Conservation (phyloP, 2,329 filamentous ascomycete genomes). For the Rachicladosporium sp. region DNA sequence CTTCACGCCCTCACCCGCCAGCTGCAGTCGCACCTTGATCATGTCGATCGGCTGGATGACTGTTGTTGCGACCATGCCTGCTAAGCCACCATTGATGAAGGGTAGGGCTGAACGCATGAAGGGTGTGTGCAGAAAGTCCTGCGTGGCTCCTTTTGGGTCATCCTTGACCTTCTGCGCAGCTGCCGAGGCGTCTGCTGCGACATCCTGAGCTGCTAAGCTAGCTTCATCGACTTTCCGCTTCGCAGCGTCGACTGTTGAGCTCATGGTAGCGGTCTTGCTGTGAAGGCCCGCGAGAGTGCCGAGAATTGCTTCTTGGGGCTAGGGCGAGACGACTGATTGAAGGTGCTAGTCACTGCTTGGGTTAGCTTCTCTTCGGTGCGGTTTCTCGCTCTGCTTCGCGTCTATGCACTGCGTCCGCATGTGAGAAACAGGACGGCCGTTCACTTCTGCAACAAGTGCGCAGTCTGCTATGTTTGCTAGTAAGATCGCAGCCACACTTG, state of each 20-base stretch:
- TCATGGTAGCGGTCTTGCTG: slow-evolving; percentile 9
- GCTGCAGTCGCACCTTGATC: slow-evolving; percentile 94
- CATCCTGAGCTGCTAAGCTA: slow-evolving; percentile 19
- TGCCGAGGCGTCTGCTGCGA: slow-evolving; percentile 16
- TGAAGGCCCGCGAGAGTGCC: too few relatives aligned
- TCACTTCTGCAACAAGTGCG: too few relatives aligned
- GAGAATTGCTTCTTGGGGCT: too few relatives aligned
- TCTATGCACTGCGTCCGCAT: too few relatives aligned
- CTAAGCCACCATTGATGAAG: slow-evolving; percentile 83
- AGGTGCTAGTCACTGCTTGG: too few relatives aligned
- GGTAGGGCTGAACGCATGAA: slow-evolving; percentile 67
- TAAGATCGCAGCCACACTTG: too few relatives aligned
- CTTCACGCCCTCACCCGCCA: slow-evolving; percentile 78
- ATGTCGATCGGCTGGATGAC: slow-evolving; percentile 96
- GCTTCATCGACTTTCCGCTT: slow-evolving; percentile 22
- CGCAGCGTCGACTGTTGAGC: slow-evolving; percentile 29
- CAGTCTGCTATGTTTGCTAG: too few relatives aligned
- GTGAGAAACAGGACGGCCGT: too few relatives aligned
- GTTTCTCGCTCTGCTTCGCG: too few relatives aligned
- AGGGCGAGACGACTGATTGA: too few relatives aligned
- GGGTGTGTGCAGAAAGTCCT: slow-evolving; percentile 64
- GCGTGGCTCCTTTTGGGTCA: slow-evolving; percentile 33
- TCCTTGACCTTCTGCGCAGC: slow-evolving; percentile 27
- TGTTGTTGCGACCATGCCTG: slow-evolving; percentile 88
- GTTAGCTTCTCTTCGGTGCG: too few relatives aligned